phyloP scores from a whole-genome alignment of 108 stramenopile species.

The Cyclotella cryptica region DNA sequence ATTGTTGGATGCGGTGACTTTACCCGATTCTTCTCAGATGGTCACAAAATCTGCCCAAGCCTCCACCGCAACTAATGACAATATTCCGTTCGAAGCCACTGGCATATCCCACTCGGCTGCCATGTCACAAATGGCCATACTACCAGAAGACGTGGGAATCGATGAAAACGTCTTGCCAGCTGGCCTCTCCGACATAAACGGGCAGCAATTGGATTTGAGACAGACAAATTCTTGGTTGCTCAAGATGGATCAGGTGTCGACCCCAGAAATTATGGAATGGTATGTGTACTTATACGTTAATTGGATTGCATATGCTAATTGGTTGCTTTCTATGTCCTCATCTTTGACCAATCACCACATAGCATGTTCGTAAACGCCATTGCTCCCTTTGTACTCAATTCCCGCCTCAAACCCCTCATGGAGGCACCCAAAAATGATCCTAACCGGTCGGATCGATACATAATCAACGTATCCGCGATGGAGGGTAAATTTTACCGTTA shows the following conservation, averaged over 20 bases:
- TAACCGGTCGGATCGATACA: slow-evolving; percentile 72
- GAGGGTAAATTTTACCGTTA: slow-evolving; percentile 95
- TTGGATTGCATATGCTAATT: not conserved
- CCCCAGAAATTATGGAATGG: slow-evolving; percentile 91
- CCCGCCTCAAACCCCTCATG: slow-evolving; percentile 88
- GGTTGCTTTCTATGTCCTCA: not conserved
- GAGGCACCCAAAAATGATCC: slow-evolving; percentile 38
- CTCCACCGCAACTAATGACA: slow-evolving; percentile 4
- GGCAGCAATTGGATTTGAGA: slow-evolving; percentile 90
- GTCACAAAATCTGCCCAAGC: slow-evolving; percentile 7
- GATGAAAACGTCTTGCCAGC: slow-evolving; percentile 68
- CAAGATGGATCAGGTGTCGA: slow-evolving; percentile 88
- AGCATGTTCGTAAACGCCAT: slow-evolving; percentile 90
- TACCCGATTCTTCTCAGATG: not conserved
- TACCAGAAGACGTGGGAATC: slow-evolving; percentile 89
- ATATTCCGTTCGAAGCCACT: slow-evolving; percentile 70
- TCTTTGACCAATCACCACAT: not conserved
- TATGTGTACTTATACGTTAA: not conserved
- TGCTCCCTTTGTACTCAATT: slow-evolving; percentile 91
- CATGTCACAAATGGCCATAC: slow-evolving; percentile 81
- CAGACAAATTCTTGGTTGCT: slow-evolving; percentile 88
- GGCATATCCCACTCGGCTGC: slow-evolving; percentile 85
- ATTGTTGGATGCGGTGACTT: not conserved
- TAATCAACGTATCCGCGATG: slow-evolving; percentile 94
- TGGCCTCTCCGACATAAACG: slow-evolving; percentile 89